Percentiles rank a stretch among this genome's conserved stretches.
These are phyloP conservation scores for Fusarium pseudonygamai DNA, from an alignment of 2,329 filamentous ascomycete species.

Conservation along the genomic window DNA sequence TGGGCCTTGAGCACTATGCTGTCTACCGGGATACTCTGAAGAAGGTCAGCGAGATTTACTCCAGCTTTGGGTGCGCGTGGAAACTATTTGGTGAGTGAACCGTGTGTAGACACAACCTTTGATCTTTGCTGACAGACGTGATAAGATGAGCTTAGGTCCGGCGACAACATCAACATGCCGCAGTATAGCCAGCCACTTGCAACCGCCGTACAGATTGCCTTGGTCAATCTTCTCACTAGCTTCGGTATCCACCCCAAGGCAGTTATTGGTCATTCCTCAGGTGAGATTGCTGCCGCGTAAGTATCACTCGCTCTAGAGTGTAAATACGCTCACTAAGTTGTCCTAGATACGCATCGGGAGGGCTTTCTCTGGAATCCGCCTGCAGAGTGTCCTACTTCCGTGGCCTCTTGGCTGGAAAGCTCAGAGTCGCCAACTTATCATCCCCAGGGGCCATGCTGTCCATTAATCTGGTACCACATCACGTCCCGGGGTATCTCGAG, in stretches of 20 bases:
- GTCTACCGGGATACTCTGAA: constrained; percentile 15
- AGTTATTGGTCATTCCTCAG: constrained; percentile 56
- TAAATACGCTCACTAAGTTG: constrained; percentile 1
- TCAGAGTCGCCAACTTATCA: constrained; percentile 26
- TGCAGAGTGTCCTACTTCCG: constrained; percentile 60
- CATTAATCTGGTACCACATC: constrained; percentile 12
- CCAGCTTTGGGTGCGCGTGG: neutral
- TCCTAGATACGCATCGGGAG: neutral
- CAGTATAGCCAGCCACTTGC: constrained; percentile 53
- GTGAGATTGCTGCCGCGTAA: constrained; percentile 59
- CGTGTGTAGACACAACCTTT: no score
- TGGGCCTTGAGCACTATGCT: constrained; percentile 29
- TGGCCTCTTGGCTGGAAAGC: constrained; percentile 42
- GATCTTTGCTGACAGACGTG: rapidly evolving
- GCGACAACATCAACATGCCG: constrained; percentile 45
- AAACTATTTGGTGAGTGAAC: neutral
- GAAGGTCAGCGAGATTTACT: neutral
- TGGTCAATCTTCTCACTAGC: constrained; percentile 53
- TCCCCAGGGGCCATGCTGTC: constrained; percentile 42
- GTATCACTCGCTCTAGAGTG: constrained; percentile 20
- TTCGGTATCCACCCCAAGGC: constrained; percentile 50
- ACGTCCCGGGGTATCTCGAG: neutral
- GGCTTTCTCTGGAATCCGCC: constrained; percentile 16
- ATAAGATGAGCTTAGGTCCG: neutral
- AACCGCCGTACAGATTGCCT: constrained; percentile 57